phyloP scores from a whole-genome alignment of 345 rosid species.

The Eucalyptus fibrosa region DNA sequence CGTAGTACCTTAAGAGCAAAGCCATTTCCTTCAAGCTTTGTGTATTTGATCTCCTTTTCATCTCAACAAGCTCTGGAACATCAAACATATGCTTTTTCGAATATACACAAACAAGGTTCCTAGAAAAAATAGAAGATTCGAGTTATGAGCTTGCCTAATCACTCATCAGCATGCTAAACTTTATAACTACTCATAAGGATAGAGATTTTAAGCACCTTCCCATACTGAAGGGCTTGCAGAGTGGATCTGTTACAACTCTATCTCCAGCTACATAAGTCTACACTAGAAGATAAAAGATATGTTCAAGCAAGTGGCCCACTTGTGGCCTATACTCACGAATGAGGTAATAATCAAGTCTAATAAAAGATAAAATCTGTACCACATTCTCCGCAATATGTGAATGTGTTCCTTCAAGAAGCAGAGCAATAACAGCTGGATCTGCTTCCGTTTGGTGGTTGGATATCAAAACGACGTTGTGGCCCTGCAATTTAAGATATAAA shows the following conservation, averaged over 20 bases:
- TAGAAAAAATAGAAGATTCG: slow-evolving; percentile 2
- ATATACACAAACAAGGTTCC: slow-evolving; percentile 95
- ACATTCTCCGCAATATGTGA: slow-evolving; percentile 55
- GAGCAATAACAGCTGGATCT: slow-evolving; percentile 82
- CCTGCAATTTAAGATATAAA: slow-evolving; percentile 35
- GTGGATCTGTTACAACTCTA: slow-evolving; percentile 93
- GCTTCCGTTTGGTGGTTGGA: slow-evolving; percentile 99
- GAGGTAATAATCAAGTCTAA: neutral
- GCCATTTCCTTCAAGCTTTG: slow-evolving; percentile 98
- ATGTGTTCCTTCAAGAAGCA: slow-evolving; percentile 70
- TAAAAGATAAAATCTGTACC: slow-evolving; percentile 21
- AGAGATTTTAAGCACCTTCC: slow-evolving; percentile 57
- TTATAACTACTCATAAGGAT: neutral
- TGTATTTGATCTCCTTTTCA: slow-evolving; percentile 83
- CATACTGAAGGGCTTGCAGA: slow-evolving; percentile 97
- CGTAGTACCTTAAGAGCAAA: slow-evolving; percentile 55
- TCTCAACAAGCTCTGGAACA: slow-evolving; percentile 79
- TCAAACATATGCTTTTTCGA: slow-evolving; percentile 92
- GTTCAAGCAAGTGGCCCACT: neutral
- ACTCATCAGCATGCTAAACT: neutral
- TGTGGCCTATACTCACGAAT: neutral
- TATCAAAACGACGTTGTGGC: slow-evolving; percentile 75
- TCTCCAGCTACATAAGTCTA: slow-evolving; percentile 95
- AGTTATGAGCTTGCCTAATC: slow-evolving; percentile 1
- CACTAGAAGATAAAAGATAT: slow-evolving; percentile 1